These are phyloP conservation scores for Fusarium burgessii DNA, from an alignment of 2,329 filamentous ascomycete genomes.

Conservation along the genomic window DNA sequence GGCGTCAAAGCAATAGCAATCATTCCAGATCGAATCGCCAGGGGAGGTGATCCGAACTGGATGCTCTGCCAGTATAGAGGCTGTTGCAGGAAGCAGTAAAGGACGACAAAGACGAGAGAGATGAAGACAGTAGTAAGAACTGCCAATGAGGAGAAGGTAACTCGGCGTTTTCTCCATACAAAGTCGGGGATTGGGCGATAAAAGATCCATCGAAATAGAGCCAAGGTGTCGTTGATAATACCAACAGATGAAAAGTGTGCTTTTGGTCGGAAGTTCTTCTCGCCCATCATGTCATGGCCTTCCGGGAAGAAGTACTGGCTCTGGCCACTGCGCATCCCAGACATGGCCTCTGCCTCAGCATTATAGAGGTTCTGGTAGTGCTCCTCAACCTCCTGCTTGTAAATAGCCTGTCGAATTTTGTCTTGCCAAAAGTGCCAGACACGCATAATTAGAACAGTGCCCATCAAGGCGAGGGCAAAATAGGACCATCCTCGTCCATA, in stretches of 20 bases:
- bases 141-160: constrained; percentile 85
- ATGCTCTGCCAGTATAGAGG: constrained; percentile 93
- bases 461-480: constrained; percentile 80
- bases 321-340: constrained; percentile 61
- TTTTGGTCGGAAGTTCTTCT: constrained; percentile 69
- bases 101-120: constrained; percentile 76
- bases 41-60: constrained; percentile 84
- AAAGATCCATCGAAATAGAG: constrained; percentile 88
- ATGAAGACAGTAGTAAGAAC: constrained; percentile 76
- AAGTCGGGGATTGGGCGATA: constrained; percentile 87
- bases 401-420: constrained; percentile 88
- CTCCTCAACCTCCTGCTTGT: constrained; percentile 83
- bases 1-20: constrained; percentile 90
- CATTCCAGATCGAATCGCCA: constrained; percentile 92
- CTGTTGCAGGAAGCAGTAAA: constrained; percentile 89
- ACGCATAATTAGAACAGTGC: constrained; percentile 74
- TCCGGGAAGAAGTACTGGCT: constrained; percentile 82
- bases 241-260: constrained; percentile 81
- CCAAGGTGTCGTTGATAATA: constrained; percentile 81
- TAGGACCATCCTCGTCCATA: constrained; percentile 91
- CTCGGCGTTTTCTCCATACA: constrained; percentile 72
- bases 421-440: constrained; percentile 93
- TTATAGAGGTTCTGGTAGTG: constrained; percentile 68
- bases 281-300: constrained; percentile 64
- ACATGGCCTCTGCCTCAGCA: constrained; percentile 60